A percentile compares a stretch with the other conserved stretches of the same genome.
Conservation (phyloP, 23 red algal species). For the Cyanidiococcus yangmingshanensis region DNA sequence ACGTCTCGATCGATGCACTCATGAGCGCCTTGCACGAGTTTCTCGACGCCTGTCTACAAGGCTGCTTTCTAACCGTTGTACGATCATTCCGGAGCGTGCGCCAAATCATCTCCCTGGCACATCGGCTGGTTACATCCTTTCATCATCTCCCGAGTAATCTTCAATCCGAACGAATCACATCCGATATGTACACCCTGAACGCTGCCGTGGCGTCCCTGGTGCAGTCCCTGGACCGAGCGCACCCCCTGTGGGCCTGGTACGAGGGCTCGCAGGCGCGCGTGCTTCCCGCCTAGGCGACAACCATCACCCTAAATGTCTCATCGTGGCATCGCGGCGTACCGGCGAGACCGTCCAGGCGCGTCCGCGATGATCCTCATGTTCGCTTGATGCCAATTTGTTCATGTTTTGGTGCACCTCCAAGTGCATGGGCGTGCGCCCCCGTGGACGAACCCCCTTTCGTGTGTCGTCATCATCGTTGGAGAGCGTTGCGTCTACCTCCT, state of each 20-base stretch:
- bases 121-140: neutral
- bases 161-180: neutral
- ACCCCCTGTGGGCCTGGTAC: neutral
- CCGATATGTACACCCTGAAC: neutral
- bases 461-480: too few species aligned
- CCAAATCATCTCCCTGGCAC: neutral
- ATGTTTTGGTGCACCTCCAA: too few species aligned
- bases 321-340: too few species aligned
- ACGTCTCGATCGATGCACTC: slow-evolving; percentile 49
- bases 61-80: slow-evolving; percentile 49
- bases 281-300: too few species aligned
- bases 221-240: neutral
- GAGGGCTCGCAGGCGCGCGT: too few species aligned
- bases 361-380: too few species aligned
- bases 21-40: slow-evolving; percentile 45
- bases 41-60: slow-evolving; percentile 40
- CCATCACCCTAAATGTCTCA: too few species aligned
- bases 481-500: too few species aligned
- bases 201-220: neutral
- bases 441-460: too few species aligned
- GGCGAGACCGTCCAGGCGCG: too few species aligned
- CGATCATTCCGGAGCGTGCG: slow-evolving; percentile 18
- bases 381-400: too few species aligned
- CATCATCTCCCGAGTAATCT: neutral
- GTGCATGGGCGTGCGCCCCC: too few species aligned